These are phyloP conservation scores for Yamadazyma diospyri DNA, from an alignment of 1,139 yeast genomes.

Conservation along the genomic window DNA sequence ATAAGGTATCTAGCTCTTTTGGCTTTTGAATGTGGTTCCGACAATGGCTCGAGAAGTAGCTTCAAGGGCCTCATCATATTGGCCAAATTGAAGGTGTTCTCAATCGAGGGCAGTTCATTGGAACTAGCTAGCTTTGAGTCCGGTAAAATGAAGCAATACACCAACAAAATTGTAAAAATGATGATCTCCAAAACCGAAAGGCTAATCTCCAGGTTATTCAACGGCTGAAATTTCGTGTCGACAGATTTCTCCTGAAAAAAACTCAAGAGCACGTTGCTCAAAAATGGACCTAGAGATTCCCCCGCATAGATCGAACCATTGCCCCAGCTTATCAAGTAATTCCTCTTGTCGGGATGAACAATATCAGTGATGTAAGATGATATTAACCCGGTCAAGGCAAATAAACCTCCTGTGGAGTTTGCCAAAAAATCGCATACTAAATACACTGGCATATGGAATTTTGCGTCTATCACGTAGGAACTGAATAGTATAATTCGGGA, in stretches of 20 bases:
- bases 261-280: constrained; percentile 39
- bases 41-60: constrained; percentile 31
- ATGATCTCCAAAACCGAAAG: constrained; percentile 31
- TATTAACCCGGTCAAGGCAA: constrained; percentile 48
- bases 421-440: constrained; percentile 36
- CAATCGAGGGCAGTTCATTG: not conserved
- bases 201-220: constrained; percentile 18
- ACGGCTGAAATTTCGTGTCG: not conserved
- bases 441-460: constrained; percentile 32
- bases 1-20: constrained; percentile 30
- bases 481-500: constrained; percentile 25
- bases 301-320: constrained; percentile 61
- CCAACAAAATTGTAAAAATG: constrained; percentile 20
- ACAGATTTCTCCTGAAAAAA: not conserved
- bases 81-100: constrained; percentile 6
- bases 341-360: constrained; percentile 51
- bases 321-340: constrained; percentile 52
- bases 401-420: constrained; percentile 54
- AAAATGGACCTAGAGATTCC: constrained; percentile 59
- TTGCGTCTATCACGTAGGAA: constrained; percentile 28
- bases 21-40: constrained; percentile 26
- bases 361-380: constrained; percentile 66
- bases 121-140: constrained; percentile 45
- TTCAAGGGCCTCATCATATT: constrained; percentile 48
- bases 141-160: constrained; percentile 40